Base-by-base conservation (phyloP, 2,329 filamentous ascomycete species). In the Verticillium zaregamsianum region DNA sequence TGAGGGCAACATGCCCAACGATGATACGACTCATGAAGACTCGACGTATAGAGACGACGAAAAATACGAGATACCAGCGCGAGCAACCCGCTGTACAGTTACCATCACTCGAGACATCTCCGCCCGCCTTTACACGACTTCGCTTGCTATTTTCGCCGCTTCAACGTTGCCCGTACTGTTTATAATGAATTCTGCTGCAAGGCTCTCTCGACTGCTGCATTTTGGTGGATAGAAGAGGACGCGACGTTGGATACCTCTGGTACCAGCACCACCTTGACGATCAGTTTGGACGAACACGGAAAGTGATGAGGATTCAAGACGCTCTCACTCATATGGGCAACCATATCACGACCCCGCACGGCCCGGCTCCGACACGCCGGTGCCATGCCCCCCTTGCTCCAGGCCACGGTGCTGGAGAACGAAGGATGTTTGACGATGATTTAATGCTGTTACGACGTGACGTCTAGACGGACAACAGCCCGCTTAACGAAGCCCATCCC, bases 391-490 rank as follows among this genome's bases (percentile, higher is more conserved):
- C 31, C 58, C 23, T 45, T 59, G 31, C 40, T 58, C 57, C 57
- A 58, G 37, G n/a, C 31, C 25, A 35, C 31, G 28, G 31, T 54
- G 33, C 58, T 59, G 40, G 40, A 54, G 40, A 54, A 55, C 58
- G 40, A 59, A 55, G 54, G 54, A 55, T 33, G 54, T 72, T 75
- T 78, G 76, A 79, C 75, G 76, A 79, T 76, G 73, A 77, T 74
- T 65, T 65, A 75, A 77, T 74, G 74, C 73, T 77, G 77, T 78
- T 72, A 79, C 73, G 76, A 79, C 73, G 72, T 77, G 73, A 79
- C 73, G 76, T 78, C 76, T 78, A 79, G 76, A 79, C 75, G 77
- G 74, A 73, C 70, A 71, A 70, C 70, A 68, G 70, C 73, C 69
- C 68, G 59, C 62, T 64, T 64, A 62, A 65, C 62, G 66, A 63